Evolutionary conservation across 2,329 filamentous ascomycete genomes (phyloP), one percentile per base, ranked within the genome.

Genomic region (Claviceps spartinae): DNA sequence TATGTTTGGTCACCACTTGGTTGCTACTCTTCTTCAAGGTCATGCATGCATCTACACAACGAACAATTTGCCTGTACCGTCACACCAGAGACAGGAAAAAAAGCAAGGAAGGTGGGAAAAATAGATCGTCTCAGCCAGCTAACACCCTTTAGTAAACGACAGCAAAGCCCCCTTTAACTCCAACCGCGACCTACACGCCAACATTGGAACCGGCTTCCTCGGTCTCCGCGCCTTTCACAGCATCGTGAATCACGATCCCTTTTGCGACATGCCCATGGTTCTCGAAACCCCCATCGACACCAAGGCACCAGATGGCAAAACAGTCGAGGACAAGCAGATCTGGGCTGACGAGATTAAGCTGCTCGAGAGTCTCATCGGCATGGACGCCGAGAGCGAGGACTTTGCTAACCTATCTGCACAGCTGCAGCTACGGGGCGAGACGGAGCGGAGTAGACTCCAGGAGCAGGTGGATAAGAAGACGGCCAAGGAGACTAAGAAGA

Each of bases 281-380:
- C 77, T 98, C 7, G 93, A 98, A 72, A 98, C 93, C n/a, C 93
- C 93, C 5, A 91, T 93, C 56, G 88, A 94, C 55, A 76, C 76
- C 40, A 79, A 80, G 46, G 82, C 78, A 18, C 70, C 74, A 47
- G 74, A 83, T 57, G 85, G 84, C 44, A 83, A 83, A 65, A 74
- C 75, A 30, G 67, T 82, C 40, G 86, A 95, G 62, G 88, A 96
- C 66, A 88, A 83, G 66, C 73, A 79, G 50, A 77, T 96, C 16
- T 97, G 91, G 90, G 89, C 90, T 1, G 77, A 83, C 46, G 93
- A 98, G 71, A 97, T 98, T 69, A 96, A 96, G 72, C 72, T 97
- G 57, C 76, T 98, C 5, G 93, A 98, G 69, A 82, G 82, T 46
- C 72, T 98, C 49, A 85, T 96, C 42, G 91, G 83, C 7, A 88